Evolutionary conservation across 202 grass and related monocot species (phyloP).

Genomic region (Brachypodium distachyon): DNA sequence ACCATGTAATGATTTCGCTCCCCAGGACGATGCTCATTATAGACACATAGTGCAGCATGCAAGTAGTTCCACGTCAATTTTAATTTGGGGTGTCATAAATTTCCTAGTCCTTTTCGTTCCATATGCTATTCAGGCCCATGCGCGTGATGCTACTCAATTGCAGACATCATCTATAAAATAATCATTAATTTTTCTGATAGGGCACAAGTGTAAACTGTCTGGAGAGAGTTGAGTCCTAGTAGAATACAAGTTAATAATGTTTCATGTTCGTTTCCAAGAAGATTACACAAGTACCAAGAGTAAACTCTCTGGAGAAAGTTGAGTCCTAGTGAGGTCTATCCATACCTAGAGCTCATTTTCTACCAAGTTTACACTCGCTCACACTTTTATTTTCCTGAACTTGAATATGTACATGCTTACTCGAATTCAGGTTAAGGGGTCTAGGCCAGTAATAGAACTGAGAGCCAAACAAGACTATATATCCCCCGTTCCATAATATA

Average conservation of each 20-base stretch:
- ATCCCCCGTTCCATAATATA: no score
- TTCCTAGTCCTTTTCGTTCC: conserved; percentile 27
- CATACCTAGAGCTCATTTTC: neutral
- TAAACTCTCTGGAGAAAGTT: conserved; percentile 7
- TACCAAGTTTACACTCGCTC: neutral
- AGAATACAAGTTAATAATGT: neutral
- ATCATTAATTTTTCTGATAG: neutral
- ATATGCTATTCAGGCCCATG: conserved; percentile 12
- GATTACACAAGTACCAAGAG: neutral
- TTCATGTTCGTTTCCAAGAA: conserved; percentile 1
- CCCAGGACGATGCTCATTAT: conserved; percentile 8
- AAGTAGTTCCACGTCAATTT: neutral
- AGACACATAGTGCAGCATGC: neutral
- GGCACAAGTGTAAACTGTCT: neutral
- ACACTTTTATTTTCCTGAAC: neutral
- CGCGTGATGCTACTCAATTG: conserved; percentile 32
- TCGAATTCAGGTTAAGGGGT: neutral
- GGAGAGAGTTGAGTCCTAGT: conserved; percentile 6
- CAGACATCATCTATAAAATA: neutral
- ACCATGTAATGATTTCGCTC: conserved; percentile 30
- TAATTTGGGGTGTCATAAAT: neutral
- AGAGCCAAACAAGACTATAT: no score
- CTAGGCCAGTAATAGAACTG: neutral
- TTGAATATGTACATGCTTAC: neutral
- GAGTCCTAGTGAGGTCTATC: neutral